These are phyloP conservation scores for Colletotrichum eremochloae DNA, from an alignment of 2,329 filamentous ascomycete genomes.

Conservation along the genomic window DNA sequence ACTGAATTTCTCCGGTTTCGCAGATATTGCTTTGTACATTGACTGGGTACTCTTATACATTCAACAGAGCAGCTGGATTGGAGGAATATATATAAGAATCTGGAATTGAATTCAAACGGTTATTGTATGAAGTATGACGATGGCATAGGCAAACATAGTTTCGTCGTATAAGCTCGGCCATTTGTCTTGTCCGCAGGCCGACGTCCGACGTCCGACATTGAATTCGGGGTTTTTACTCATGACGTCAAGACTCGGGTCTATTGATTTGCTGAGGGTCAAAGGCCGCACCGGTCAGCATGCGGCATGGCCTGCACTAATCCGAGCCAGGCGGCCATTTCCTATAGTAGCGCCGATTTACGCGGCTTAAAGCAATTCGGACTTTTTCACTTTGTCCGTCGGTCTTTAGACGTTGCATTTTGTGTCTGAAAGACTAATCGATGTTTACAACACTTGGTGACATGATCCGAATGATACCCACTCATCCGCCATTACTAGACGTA, in stretches of 20 bases:
- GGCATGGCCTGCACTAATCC: slow-evolving; percentile 5
- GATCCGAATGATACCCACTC: not conserved
- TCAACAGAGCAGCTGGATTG: not conserved
- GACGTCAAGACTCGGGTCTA: slow-evolving; percentile 30
- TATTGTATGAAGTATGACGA: not conserved
- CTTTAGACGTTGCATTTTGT: not conserved
- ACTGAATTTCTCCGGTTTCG: too few species aligned
- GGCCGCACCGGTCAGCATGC: not conserved
- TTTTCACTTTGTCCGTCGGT: slow-evolving; percentile 1
- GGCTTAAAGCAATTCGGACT: not conserved
- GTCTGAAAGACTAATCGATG: not conserved
- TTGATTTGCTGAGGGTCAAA: not conserved
- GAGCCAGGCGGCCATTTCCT: not conserved
- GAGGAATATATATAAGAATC: not conserved
- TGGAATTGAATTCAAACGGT: not conserved
- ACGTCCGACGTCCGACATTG: slow-evolving; percentile 26
- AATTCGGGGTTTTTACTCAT: slow-evolving; percentile 22
- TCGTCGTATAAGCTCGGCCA: slow-evolving; percentile 6
- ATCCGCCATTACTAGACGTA: not conserved
- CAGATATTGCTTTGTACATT: not conserved
- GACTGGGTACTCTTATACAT: too few species aligned
- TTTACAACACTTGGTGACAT: not conserved
- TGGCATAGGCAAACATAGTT: not conserved
- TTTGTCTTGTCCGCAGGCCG: slow-evolving; percentile 17
- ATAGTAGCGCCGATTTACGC: not conserved